Evolutionary conservation across 108 stramenopile species (phyloP).

Genomic region (Phaeodactylum tricornutum): DNA sequence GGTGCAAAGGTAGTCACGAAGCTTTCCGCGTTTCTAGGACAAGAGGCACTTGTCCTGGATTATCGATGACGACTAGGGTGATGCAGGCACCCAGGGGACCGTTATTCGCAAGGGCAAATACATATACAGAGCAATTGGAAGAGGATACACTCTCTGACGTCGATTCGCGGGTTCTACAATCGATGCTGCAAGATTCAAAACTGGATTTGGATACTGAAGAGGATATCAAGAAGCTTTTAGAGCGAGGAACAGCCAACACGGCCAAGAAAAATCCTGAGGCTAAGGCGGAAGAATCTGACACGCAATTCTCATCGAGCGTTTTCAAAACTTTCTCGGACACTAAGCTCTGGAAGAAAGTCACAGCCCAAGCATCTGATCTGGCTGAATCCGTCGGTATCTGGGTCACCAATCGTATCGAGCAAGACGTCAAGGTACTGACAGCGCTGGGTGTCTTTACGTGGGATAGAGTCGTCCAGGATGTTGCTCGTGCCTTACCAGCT

Average conservation of each 20-base stretch:
- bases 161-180: constrained; percentile 69
- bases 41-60: no score
- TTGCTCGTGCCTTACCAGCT: constrained; percentile 60
- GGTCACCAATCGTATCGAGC: constrained; percentile 62
- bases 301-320: constrained; percentile 17
- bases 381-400: constrained; percentile 60
- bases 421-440: constrained; percentile 41
- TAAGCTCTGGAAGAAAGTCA: constrained; percentile 60
- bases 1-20: no score
- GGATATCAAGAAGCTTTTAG: constrained; percentile 49
- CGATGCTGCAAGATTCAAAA: constrained; percentile 53
- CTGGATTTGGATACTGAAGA: constrained; percentile 54
- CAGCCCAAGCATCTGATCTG: constrained; percentile 41
- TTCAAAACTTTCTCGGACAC: constrained; percentile 46
- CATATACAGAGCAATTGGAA: constrained; percentile 7
- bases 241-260: constrained; percentile 28
- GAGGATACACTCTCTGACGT: constrained; percentile 32
- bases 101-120: no score
- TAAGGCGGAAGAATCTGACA: constrained; percentile 1
- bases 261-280: background rate
- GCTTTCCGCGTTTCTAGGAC: no score
- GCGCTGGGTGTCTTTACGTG: constrained; percentile 63
- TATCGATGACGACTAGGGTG: no score
- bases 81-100: no score
- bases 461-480: constrained; percentile 61